Percentiles rank a stretch among this genome's conserved stretches.
Evolutionary conservation across 148 eudicot species (phyloP).

Genomic region (Silene conica): DNA sequence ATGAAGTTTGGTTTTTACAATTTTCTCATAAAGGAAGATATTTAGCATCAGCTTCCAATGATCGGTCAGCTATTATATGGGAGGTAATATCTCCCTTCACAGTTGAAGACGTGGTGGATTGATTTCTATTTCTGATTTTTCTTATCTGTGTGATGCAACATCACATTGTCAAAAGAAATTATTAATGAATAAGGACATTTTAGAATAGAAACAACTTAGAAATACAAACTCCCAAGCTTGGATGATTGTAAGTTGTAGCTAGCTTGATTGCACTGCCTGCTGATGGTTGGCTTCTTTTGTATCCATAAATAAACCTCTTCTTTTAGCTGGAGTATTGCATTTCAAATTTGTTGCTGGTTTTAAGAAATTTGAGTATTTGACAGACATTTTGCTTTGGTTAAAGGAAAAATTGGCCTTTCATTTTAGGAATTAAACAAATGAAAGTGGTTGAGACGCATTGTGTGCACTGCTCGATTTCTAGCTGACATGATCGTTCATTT

Average conservation of each 20-base stretch:
- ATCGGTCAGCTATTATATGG: slow-evolving; percentile 70
- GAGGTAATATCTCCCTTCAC: slow-evolving; percentile 46
- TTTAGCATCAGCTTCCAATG: slow-evolving; percentile 83
- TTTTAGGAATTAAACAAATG: not conserved
- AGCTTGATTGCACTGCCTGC: not conserved
- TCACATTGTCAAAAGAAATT: not conserved
- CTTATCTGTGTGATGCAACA: not conserved
- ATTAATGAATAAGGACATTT: no score
- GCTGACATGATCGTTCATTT: not conserved
- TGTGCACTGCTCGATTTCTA: not conserved
- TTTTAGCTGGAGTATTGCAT: not conserved
- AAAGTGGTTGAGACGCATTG: no score
- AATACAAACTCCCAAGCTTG: not conserved
- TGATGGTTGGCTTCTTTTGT: not conserved
- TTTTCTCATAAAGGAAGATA: slow-evolving; percentile 76
- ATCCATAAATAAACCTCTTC: not conserved
- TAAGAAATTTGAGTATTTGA: not conserved
- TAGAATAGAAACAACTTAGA: not conserved
- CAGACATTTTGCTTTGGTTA: not conserved
- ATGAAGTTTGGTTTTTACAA: slow-evolving; percentile 77
- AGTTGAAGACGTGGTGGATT: not conserved
- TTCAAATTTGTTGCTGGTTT: not conserved
- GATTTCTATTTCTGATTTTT: not conserved
- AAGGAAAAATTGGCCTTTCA: not conserved
- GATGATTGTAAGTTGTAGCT: not conserved